A percentile compares a stretch with the other conserved stretches of the same genome.
Evolutionary conservation across 345 rosid genomes (phyloP).

Genomic region (Eucalyptus viminalis): DNA sequence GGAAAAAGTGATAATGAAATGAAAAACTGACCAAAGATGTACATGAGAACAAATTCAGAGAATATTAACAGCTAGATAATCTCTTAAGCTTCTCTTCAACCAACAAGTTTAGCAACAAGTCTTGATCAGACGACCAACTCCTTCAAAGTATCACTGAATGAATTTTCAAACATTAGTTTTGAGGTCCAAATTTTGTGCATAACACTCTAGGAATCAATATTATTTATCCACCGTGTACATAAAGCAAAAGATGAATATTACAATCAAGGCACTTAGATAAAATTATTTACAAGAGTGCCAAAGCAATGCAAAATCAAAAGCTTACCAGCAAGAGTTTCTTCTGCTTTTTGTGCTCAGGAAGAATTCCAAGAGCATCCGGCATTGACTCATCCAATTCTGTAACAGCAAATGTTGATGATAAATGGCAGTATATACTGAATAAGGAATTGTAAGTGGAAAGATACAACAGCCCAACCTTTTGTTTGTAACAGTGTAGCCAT

Average conservation of each 20-base stretch:
- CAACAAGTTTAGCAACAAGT: neutral
- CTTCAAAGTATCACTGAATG: neutral
- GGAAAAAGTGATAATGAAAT: neutral
- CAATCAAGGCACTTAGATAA: neutral
- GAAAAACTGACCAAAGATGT: neutral
- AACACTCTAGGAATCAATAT: neutral
- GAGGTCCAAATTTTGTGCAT: neutral
- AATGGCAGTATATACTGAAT: neutral
- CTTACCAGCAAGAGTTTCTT: constrained; percentile 88
- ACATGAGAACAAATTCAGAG: neutral
- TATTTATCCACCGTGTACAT: neutral
- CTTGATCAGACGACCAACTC: neutral
- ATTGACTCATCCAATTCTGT: constrained; percentile 87
- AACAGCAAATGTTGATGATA: constrained; percentile 6
- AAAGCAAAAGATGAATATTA: neutral
- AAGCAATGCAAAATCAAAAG: neutral
- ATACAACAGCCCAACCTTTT: constrained; percentile 48
- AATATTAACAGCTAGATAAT: neutral
- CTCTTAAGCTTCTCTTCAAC: neutral
- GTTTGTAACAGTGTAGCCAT: constrained; percentile 89
- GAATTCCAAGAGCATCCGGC: constrained; percentile 96
- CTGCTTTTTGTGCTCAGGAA: constrained; percentile 90
- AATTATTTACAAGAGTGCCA: neutral
- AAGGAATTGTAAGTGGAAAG: neutral
- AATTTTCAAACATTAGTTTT: neutral